Percentiles rank a stretch among this genome's conserved stretches.
phyloP scores from a whole-genome alignment of 441 rosid genomes.

The Brassica hybrid region DNA sequence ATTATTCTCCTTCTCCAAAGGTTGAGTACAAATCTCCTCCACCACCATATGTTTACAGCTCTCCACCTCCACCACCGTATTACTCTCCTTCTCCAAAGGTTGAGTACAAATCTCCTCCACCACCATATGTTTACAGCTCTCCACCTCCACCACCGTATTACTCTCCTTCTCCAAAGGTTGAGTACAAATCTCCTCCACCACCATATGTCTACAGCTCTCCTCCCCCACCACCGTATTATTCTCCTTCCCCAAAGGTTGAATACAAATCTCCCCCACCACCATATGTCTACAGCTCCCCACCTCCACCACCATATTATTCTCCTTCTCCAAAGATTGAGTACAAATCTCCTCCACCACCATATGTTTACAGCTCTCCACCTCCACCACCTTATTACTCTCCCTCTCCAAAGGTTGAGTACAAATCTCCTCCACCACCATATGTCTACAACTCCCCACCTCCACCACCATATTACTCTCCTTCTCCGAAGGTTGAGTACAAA shows the following conservation, averaged over 20 bases:
- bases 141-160: no score
- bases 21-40: no score
- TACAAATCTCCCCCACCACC: neutral
- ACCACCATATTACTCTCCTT: conserved; percentile 11
- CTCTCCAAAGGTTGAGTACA: conserved; percentile 15
- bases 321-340: neutral
- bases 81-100: no score
- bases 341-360: conserved; percentile 1
- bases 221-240: neutral
- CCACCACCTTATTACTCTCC: conserved; percentile 1
- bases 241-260: neutral
- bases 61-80: no score
- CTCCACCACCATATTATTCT: neutral
- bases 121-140: no score
- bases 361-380: conserved; percentile 16
- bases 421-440: conserved; percentile 13
- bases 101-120: no score
- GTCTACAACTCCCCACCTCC: neutral
- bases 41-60: no score
- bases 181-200: neutral
- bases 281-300: neutral
- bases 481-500: conserved; percentile 25
- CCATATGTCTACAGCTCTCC: neutral
- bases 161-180: no score
- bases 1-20: neutral